These are phyloP conservation scores for Fistulina hepatica DNA, from an alignment of 1,284 basidiomycete genomes.

Conservation along the genomic window DNA sequence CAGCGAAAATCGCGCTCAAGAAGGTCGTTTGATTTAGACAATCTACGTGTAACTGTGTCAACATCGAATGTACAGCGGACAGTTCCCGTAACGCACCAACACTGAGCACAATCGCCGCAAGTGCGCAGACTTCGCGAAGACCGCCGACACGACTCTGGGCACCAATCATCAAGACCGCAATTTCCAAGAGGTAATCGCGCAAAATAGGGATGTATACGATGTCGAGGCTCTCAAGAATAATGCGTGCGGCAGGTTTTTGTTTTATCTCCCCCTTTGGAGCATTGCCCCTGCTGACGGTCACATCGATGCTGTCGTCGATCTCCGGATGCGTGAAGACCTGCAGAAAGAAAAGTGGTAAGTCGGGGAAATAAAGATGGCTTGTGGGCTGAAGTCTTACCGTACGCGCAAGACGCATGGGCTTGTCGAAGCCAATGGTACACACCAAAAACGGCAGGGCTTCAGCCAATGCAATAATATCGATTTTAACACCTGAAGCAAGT, in stretches of 20 bases:
- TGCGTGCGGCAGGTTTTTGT: conserved; percentile 70
- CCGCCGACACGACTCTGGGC: conserved; percentile 85
- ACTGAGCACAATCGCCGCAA: conserved; percentile 81
- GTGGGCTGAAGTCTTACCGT: conserved; percentile 55
- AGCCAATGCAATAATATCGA: conserved; percentile 88
- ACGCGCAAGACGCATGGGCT: conserved; percentile 85
- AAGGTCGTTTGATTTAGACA: conserved; percentile 87
- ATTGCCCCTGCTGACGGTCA: conserved; percentile 10
- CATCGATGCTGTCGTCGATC: too few species aligned
- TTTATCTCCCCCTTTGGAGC: too few species aligned
- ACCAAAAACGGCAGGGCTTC: conserved; percentile 97
- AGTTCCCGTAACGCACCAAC: too few species aligned
- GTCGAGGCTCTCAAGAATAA: conserved; percentile 78
- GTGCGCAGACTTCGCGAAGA: conserved; percentile 88
- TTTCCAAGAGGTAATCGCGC: conserved; percentile 88
- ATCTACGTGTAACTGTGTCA: too few species aligned
- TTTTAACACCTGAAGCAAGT: conserved; percentile 77
- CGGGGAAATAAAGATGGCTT: neutral
- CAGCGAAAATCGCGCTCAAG: conserved; percentile 77
- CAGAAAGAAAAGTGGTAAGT: too few species aligned
- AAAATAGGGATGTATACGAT: conserved; percentile 77
- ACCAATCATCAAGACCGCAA: conserved; percentile 81
- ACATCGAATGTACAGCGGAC: too few species aligned
- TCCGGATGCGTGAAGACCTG: too few species aligned
- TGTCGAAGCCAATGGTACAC: conserved; percentile 96